Conservation (phyloP, 768 basidiomycete species). For the Tulasnella sp. region DNA sequence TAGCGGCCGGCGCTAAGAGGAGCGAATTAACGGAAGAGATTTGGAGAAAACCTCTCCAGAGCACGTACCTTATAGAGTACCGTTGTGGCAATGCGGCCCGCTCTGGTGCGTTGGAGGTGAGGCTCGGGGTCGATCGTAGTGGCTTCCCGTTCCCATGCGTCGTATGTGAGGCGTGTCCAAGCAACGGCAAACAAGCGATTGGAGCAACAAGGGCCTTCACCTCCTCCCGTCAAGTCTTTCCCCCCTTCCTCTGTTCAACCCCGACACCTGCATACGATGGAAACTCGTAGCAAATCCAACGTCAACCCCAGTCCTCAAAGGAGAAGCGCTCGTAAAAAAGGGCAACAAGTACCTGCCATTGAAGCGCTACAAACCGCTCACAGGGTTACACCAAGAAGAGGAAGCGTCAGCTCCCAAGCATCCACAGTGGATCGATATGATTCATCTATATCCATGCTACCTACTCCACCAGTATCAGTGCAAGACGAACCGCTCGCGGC, state of each 20-base stretch:
- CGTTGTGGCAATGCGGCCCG: neutral
- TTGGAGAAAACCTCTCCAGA: neutral
- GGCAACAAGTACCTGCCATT: neutral
- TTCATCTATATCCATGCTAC: neutral
- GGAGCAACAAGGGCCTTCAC: neutral
- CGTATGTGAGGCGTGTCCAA: neutral
- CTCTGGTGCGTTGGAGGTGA: slow-evolving; percentile 2
- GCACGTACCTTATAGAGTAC: slow-evolving; percentile 8
- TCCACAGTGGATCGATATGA: neutral
- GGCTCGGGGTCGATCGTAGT: neutral
- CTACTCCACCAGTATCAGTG: neutral
- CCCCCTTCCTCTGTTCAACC: neutral
- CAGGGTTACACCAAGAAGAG: neutral
- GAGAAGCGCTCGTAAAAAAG: neutral
- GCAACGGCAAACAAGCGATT: neutral
- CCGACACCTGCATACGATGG: neutral
- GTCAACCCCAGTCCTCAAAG: neutral
- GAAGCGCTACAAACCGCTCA: slow-evolving; percentile 2
- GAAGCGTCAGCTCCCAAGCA: neutral
- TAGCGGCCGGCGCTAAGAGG: neutral
- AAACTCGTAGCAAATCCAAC: neutral
- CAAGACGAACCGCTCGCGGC: neutral
- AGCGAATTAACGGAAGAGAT: neutral
- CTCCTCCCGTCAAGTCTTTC: neutral
- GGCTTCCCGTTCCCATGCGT: slow-evolving; percentile 4